Evolutionary conservation across 2,329 filamentous ascomycete species (phyloP).

Genomic region (Aspergillus sp.): DNA sequence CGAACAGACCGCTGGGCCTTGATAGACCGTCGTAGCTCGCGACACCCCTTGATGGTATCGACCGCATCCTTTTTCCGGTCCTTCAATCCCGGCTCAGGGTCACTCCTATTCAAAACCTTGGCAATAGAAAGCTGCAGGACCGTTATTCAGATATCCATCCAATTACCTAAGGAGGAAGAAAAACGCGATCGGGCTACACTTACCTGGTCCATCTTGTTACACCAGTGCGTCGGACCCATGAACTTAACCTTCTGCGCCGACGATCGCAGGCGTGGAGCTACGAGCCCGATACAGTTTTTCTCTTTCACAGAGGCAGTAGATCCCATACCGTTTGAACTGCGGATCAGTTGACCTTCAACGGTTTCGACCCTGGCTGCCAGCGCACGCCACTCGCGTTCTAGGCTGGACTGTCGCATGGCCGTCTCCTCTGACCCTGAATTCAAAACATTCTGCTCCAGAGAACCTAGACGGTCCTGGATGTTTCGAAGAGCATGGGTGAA

Average conservation of each 20-base stretch:
- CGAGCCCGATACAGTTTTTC: too few species aligned
- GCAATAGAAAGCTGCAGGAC: constrained; percentile 9
- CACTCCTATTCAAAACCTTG: constrained; percentile 4
- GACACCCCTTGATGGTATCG: constrained; percentile 16
- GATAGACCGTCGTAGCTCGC: constrained; percentile 20
- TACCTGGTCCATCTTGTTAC: constrained; percentile 11
- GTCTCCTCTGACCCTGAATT: background rate
- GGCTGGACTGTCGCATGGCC: background rate
- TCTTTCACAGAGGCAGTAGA: background rate
- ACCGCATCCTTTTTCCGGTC: constrained; percentile 15
- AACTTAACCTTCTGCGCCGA: constrained; percentile 13
- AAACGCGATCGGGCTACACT: background rate
- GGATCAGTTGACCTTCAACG: background rate
- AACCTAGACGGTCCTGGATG: background rate
- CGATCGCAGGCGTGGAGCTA: too few species aligned
- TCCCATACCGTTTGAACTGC: background rate
- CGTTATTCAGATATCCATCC: too few species aligned
- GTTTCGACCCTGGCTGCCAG: background rate
- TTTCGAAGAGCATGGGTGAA: background rate
- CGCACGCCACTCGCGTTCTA: background rate
- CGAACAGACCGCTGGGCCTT: constrained; percentile 18
- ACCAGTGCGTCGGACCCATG: constrained; percentile 16
- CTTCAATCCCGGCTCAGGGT: constrained; percentile 10
- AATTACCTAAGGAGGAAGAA: too few species aligned
- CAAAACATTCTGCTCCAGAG: background rate